A percentile compares a stretch with the other conserved stretches of the same genome.
Evolutionary conservation across 768 basidiomycete species (phyloP).

Genomic region (Leccinum barrowsii): DNA sequence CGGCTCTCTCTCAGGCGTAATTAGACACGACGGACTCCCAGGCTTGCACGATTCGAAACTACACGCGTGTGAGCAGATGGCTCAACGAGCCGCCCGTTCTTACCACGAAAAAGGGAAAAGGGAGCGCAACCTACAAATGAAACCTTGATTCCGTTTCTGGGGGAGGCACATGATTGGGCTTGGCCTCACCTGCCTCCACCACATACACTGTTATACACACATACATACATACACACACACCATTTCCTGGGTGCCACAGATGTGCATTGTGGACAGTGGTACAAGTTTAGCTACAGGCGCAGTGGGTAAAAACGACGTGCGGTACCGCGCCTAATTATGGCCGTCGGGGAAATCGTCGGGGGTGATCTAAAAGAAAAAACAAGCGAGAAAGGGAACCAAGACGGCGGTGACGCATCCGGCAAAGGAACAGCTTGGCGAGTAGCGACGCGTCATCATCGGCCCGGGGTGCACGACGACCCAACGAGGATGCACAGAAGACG

Average conservation of each 20-base stretch:
- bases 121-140: slow-evolving; percentile 6
- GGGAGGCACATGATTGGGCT: not conserved
- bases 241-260: not conserved
- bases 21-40: slow-evolving; percentile 20
- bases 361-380: not conserved
- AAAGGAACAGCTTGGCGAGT: not conserved
- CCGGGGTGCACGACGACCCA: not conserved
- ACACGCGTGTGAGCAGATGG: slow-evolving; percentile 21
- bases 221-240: not conserved
- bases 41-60: slow-evolving; percentile 10
- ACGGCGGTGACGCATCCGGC: not conserved
- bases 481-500: not conserved
- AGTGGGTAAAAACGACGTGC: slow-evolving; percentile 2
- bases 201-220: not conserved
- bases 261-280: not conserved
- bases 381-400: not conserved
- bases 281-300: slow-evolving; percentile 10
- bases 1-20: slow-evolving; percentile 20
- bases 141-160: slow-evolving; percentile 20
- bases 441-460: not conserved
- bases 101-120: slow-evolving; percentile 1
- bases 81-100: not conserved
- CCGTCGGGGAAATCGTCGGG: not conserved
- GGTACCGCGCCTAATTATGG: slow-evolving; percentile 18
- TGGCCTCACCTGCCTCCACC: slow-evolving; percentile 2